Base-by-base conservation (phyloP, 2,329 filamentous ascomycete genomes). In the Elsinoe necatrix region DNA sequence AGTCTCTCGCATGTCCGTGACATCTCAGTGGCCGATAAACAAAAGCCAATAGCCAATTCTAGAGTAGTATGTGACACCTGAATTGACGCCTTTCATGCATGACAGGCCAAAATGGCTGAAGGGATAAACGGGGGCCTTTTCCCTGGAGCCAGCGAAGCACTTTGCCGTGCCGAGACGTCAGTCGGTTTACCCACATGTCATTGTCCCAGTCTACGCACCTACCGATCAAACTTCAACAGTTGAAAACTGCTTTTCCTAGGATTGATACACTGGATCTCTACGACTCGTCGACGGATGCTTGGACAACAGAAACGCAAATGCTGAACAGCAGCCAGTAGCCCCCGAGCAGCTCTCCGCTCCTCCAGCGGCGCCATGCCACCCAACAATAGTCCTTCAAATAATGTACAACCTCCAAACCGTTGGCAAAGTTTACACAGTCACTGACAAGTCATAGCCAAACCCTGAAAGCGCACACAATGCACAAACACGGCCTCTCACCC, bases 401-500 rank as follows among this genome's bases (percentile, higher is more conserved):
- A 45, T 39, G 39, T 55, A 43, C 35, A 3, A n/a, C 20, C 23
- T 8, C 5, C 11, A 29, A 14, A 31, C 48, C 29, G 18, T 37
- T 34, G 14, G 16, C 25, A 21, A 21, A 23, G n/a, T 37, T 35
- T 23, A 25, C 16, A 23, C 12, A 23, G 12, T 29, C 18, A 11
- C 48, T 52, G 48, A 52, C 48, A 39, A 34, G 31, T 52, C 12
- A 37, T 18, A 52, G 48, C 29, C 34, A 3, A 35, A 34, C 12
- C 45, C 45, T n/a, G 25, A 34, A 34, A 25, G 45, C 18, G 29
- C 11, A 16, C 45, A 50, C 3, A 18, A 50, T 31, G 25, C 35
- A 43, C 25, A 45, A 12, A 31, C 21, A 31, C 64, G 63, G 16
- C 64, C 62, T 23, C 62, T 65, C 54, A 64, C 64, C n/a, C 66